Evolutionary conservation across 129 eudicot genomes (phyloP), one percentile per base, ranked within the genome.

Genomic region (Ambrosia trifida): DNA sequence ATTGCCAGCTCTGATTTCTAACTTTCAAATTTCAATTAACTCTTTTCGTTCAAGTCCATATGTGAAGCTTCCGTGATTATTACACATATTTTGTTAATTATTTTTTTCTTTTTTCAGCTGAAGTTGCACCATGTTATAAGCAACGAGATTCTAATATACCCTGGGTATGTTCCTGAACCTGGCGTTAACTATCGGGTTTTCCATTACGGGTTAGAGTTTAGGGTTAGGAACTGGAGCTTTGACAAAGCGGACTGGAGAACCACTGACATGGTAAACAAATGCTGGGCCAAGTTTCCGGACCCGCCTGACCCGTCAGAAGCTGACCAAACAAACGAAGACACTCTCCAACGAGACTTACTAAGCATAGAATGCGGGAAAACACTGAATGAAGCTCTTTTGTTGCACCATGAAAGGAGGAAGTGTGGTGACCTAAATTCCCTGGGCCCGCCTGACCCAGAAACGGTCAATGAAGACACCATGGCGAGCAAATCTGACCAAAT

Each of bases 241-340:
- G 99, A 94, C 80, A 94, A 94, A 82, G 97, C 97, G 61, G 75
- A 84, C 41, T 94, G 99, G 99, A 85, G 96, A 73, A 66, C 65
- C 28, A 19, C 32, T 68, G 99, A 94, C 74, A 69, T 94, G 70
- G 88, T 90, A 38, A 81, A 90, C 69, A 78, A 75, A 18, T 94
- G 99, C 79, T 90, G 99, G 99, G 85, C 97, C 12, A 85, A 83
- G 83, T 94, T 94, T 81, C 99, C 99, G 0, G 96, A 94, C 65
- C 95, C 95, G 28, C 98, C 96, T 6, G 96, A 83, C 30, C 87
- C 89, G 11, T 82, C 85, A 38, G 85, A 83, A 11, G 95, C 87
- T 43, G 84, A 87, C 73, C 89, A 47, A 61, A 78, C 87, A 14
- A 78, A 82, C 17, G 82, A 85, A 18, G 84, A 85, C 44, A 4